Evolutionary conservation across 176 grass and related monocot species (phyloP), one percentile per base, ranked within the genome.

Genomic region (Ananas comosus): DNA sequence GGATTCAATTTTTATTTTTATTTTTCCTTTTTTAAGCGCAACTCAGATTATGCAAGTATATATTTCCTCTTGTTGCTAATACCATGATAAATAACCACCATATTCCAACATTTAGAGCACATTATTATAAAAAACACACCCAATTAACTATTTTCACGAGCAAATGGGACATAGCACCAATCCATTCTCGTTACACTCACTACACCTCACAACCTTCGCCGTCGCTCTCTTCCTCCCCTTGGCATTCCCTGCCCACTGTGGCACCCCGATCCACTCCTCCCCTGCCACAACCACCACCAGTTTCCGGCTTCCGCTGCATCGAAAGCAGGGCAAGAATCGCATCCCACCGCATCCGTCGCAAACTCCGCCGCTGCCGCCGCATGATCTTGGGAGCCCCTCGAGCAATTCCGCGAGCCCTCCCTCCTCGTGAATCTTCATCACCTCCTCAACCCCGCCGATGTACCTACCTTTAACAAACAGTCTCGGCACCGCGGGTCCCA

Each of bases 121-220:
- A 33, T 33, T 33, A 33, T 33, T 33, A 33, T 2, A 33, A 33
- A 33, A 33, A 5, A 5, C 0, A 33, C 3, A 33, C 29, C 29
- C 29, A 33, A 33, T 33, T 33, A 33, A 33, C 3, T 33, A 33
- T 33, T 17, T 70, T 50, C 25, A 90, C 11, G 77, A 83, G 68
- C 88, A 91, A 72, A 91, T 91, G 2, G 88, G 88, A 70, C 88
- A 91, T 18, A 91, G 77, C 61, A 91, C 88, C 72, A 91, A 78
- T 0, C 80, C 88, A 54, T 91, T 91, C 83, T 91, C 88, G 53
- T 91, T 91, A 66, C 88, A 91, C 53, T 91, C 88, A 50, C 63
- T 65, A 57, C 88, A 91, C 11, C 83, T 78, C 80, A 83, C 67
- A 12, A 91, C 61, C 65, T 80, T 75, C 64, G 29, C 79, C 54